Conservation (phyloP, 2,329 filamentous ascomycete genomes). For the Penicillium sp. region DNA sequence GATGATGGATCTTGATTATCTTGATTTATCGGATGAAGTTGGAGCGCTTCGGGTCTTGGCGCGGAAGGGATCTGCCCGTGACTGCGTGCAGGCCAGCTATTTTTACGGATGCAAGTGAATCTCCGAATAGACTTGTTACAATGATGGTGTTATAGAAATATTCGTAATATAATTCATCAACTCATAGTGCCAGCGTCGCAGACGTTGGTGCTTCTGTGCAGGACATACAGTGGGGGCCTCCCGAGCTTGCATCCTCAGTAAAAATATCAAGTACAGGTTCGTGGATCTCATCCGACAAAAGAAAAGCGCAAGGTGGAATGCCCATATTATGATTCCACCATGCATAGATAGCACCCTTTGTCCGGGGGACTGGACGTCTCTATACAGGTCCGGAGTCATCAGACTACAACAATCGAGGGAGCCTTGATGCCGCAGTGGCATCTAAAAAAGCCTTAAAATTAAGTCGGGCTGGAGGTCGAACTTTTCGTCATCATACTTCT, state of each 20-base stretch:
- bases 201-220: constrained; percentile 31
- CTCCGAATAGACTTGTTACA: neutral
- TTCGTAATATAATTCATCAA: constrained; percentile 37
- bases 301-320: constrained; percentile 2
- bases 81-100: neutral
- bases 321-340: constrained; percentile 3
- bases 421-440: constrained; percentile 3
- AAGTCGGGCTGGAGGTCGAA: constrained; percentile 14
- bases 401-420: constrained; percentile 15
- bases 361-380: constrained; percentile 11
- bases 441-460: constrained; percentile 12
- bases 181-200: constrained; percentile 35
- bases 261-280: constrained; percentile 26
- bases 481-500: constrained; percentile 24
- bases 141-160: neutral
- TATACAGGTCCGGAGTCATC: constrained; percentile 19
- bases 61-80: constrained; percentile 6
- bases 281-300: constrained; percentile 18
- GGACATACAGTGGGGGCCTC: constrained; percentile 27
- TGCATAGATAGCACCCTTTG: constrained; percentile 4
- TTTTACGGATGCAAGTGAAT: neutral
- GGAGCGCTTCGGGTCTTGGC: constrained; percentile 23
- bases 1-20: neutral
- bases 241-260: constrained; percentile 22
- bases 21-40: constrained; percentile 10